Evolutionary conservation across 345 rosid species (phyloP).

Genomic region (Moricandia arvensis): DNA sequence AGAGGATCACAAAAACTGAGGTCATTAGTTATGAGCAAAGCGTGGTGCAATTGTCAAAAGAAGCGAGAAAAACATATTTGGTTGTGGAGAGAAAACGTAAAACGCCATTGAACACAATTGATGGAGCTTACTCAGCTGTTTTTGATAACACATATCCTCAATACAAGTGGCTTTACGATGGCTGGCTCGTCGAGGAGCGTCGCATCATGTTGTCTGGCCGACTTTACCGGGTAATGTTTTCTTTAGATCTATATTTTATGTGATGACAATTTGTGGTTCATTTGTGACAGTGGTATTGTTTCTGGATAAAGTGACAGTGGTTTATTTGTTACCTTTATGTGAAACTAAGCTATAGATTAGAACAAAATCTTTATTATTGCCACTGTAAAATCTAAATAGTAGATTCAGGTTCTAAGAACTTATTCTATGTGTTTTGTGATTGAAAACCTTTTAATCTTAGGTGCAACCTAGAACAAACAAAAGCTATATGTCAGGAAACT

Average conservation of each 20-base stretch:
- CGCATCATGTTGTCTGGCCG: not conserved
- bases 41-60: not conserved
- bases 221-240: slow-evolving; percentile 15
- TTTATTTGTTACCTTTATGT: not conserved
- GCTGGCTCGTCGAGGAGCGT: slow-evolving; percentile 28
- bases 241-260: not conserved
- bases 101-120: not conserved
- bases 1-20: not conserved
- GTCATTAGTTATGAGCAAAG: not conserved
- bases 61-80: not conserved
- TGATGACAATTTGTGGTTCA: not conserved
- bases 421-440: not conserved
- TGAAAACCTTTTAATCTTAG: not conserved
- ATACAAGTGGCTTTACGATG: slow-evolving; percentile 9
- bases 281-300: not conserved
- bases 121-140: not conserved
- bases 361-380: not conserved
- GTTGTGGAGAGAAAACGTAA: not conserved
- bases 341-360: not conserved
- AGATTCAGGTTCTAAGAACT: not conserved
- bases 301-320: not conserved
- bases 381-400: not conserved
- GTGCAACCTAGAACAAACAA: not conserved
- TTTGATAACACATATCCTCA: not conserved
- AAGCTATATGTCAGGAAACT: not conserved